Percentiles rank a stretch among this genome's conserved stretches.
Conservation (phyloP, 257 asterid species). For the Gentiana dahurica region DNA sequence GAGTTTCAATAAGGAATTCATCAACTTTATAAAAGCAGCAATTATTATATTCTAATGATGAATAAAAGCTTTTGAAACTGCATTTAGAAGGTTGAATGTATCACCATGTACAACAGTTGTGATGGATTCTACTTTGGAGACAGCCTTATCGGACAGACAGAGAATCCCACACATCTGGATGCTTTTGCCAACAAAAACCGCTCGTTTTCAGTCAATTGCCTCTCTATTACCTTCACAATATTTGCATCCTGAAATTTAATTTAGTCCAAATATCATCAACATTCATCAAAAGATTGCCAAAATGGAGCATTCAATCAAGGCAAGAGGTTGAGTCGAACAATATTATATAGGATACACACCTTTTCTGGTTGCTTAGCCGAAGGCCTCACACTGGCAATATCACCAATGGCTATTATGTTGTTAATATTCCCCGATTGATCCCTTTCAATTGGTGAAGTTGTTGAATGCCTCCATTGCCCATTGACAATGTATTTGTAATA, state of each 20-base stretch:
- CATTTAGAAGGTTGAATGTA: not conserved
- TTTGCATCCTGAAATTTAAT: conserved; percentile 60
- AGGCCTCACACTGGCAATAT: conserved; percentile 76
- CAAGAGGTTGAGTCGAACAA: not conserved
- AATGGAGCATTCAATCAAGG: too few relatives aligned
- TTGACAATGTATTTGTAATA: conserved; percentile 68
- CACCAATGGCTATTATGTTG: conserved; percentile 77
- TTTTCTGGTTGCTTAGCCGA: conserved; percentile 49
- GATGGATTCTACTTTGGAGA: conserved; percentile 48
- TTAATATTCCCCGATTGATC: conserved; percentile 72
- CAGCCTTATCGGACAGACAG: conserved; percentile 71
- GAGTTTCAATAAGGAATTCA: too few relatives aligned
- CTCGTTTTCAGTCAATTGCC: conserved; percentile 90
- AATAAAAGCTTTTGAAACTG: not conserved
- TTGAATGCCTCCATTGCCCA: conserved; percentile 91
- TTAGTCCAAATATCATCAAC: not conserved
- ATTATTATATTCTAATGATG: not conserved
- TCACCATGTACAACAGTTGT: not conserved
- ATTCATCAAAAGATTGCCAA: not conserved
- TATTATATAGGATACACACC: conserved; percentile 26
- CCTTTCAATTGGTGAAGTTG: conserved; percentile 82
- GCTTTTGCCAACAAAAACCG: conserved; percentile 97
- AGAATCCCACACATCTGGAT: conserved; percentile 86
- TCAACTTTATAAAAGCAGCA: too few relatives aligned
- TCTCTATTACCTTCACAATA: conserved; percentile 87